Evolutionary conservation across 2,329 filamentous ascomycete genomes (phyloP).

Genomic region (Gnomoniopsis smithogilvyi): DNA sequence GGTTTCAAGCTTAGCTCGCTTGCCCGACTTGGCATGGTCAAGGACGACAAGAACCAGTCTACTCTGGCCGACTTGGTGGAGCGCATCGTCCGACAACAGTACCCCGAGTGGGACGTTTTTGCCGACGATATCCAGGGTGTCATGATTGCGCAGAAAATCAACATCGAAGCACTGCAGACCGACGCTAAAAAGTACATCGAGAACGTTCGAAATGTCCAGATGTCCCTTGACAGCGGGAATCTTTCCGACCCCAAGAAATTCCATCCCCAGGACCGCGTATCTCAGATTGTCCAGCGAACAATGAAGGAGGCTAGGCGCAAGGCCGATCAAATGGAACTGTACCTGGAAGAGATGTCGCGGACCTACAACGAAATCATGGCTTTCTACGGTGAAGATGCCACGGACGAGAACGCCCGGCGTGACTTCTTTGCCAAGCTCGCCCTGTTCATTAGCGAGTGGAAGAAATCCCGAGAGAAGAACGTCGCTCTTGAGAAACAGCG

Average conservation of each 20-base stretch:
- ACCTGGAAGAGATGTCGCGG: slow-evolving; percentile 87
- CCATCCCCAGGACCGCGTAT: slow-evolving; percentile 93
- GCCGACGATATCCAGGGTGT: slow-evolving; percentile 80
- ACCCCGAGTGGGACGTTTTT: slow-evolving; percentile 92
- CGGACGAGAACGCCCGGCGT: slow-evolving; percentile 86
- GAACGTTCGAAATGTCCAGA: slow-evolving; percentile 91
- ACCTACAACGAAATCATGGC: slow-evolving; percentile 94
- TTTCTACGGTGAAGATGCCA: slow-evolving; percentile 92
- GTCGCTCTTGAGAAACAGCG: slow-evolving; percentile 74
- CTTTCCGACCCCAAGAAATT: slow-evolving; percentile 96
- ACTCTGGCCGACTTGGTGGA: slow-evolving; percentile 95
- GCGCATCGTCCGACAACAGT: slow-evolving; percentile 93
- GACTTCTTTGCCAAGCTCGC: slow-evolving; percentile 97
- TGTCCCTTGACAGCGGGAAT: slow-evolving; percentile 88
- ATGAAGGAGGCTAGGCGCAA: slow-evolving; percentile 98
- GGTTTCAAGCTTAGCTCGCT: slow-evolving; percentile 98
- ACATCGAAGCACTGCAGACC: slow-evolving; percentile 83
- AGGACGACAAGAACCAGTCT: slow-evolving; percentile 98
- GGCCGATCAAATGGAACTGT: slow-evolving; percentile 91
- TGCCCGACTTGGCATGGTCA: slow-evolving; percentile 91
- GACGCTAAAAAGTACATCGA: slow-evolving; percentile 92
- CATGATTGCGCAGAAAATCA: slow-evolving; percentile 79
- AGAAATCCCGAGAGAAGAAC: slow-evolving; percentile 95
- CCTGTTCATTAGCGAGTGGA: slow-evolving; percentile 88
- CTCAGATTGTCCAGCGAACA: slow-evolving; percentile 81